Evolutionary conservation across 1,139 yeast genomes (phyloP), one percentile per base, ranked within the genome.

Genomic region (Pneumocystis wakefieldiae): DNA sequence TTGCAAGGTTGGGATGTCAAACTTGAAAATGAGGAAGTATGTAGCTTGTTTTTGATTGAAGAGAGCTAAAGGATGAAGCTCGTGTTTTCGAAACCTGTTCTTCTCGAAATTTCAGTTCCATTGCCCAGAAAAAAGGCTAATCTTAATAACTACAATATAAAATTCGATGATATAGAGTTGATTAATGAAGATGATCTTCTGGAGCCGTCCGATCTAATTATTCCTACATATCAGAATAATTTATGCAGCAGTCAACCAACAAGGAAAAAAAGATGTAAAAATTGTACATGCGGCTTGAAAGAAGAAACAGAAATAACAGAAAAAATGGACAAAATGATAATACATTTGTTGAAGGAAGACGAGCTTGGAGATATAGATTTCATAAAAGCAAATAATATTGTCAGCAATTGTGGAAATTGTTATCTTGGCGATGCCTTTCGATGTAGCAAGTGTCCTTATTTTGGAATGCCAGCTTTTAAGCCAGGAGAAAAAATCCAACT

Each of bases 381-480:
- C 75, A 61, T 59, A 15, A 89, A 90, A 68, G 97, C 97, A 53
- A 92, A 91, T 74, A 74, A 78, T 3, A 81, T 82, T 8, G 97
- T 97, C 41, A 59, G 64, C n/a, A 96, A 97, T 1, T 92, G 99
- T 76, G 96, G 96, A 28, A 87, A 95, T 12, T 92, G 99, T 77
- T 85, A 97, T 0, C 80, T 92, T 64, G 98, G 99, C 57, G 98
- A 92, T 74, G 98, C 98, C 0, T 92, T 92, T 77, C 80, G 99
- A 71, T 92, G 99, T 75, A 96, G 91, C 70, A 97, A 97, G 2
- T 92, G 99, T 76, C 99, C 98, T 59, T 94, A 84, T 75, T 78
- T 92, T 69, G 98, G 99, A 0, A 79, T 94, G 64, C 98, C 99
- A 10, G 97, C 98, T 28, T 37, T 37, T 57, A 39, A 57, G 19